Conservation (phyloP, 1,284 basidiomycete genomes). For the Peniophora sp. region DNA sequence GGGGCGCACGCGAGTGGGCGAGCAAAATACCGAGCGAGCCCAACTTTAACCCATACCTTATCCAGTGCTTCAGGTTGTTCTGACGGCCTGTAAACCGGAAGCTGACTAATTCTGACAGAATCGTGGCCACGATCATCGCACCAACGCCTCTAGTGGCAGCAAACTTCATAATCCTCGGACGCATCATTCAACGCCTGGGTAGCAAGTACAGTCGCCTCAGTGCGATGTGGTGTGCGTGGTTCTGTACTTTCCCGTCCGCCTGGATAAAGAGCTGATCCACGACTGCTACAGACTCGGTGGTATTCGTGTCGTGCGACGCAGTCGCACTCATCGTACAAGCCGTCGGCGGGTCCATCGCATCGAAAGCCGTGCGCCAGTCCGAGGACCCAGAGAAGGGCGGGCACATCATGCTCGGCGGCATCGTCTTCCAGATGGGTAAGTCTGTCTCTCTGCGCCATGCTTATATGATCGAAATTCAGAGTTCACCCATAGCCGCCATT, state of each 20-base stretch:
- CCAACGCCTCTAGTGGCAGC: slow-evolving; percentile 43
- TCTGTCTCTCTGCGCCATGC: background rate
- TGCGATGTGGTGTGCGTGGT: slow-evolving; percentile 21
- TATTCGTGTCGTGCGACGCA: slow-evolving; percentile 19
- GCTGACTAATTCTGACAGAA: slow-evolving; percentile 17
- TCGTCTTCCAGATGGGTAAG: slow-evolving; percentile 26
- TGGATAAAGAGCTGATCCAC: background rate
- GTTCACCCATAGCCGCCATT: slow-evolving; percentile 39
- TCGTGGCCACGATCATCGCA: slow-evolving; percentile 31
- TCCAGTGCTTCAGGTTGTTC: slow-evolving; percentile 33
- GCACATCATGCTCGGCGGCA: slow-evolving; percentile 43
- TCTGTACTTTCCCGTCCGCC: background rate
- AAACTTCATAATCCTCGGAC: slow-evolving; percentile 41
- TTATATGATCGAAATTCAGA: too few species aligned
- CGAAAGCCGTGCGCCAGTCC: background rate
- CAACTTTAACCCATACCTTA: slow-evolving; percentile 27
- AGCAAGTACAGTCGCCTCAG: slow-evolving; percentile 31
- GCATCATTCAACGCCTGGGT: slow-evolving; percentile 32
- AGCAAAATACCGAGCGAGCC: slow-evolving; percentile 16
- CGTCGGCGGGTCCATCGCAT: slow-evolving; percentile 25
- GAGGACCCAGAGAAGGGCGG: slow-evolving; percentile 20
- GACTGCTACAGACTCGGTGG: slow-evolving; percentile 3
- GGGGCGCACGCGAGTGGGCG: slow-evolving; percentile 30
- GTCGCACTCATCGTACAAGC: slow-evolving; percentile 31
- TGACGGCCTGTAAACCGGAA: slow-evolving; percentile 13